These are phyloP conservation scores for Dysphania ambrosioides DNA, from an alignment of 148 eudicot species.

Conservation along the genomic window DNA sequence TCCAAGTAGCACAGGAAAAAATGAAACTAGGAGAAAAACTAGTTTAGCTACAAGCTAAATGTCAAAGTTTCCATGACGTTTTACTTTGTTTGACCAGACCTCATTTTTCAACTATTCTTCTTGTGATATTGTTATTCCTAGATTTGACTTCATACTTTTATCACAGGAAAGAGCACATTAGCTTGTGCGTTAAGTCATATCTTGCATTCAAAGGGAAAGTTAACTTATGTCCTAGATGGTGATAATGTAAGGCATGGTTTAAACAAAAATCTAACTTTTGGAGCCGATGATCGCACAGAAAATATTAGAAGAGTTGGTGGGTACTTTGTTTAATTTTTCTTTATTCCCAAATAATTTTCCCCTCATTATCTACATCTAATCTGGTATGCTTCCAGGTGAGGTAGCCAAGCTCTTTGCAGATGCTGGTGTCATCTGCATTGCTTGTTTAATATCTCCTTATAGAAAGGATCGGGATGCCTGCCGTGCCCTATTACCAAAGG, in stretches of 20 bases:
- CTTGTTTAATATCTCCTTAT: slow-evolving; percentile 92
- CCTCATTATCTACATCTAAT: neutral
- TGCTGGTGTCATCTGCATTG: slow-evolving; percentile 95
- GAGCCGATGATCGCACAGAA: slow-evolving; percentile 84
- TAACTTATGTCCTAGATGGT: slow-evolving; percentile 87
- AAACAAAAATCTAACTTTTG: slow-evolving; percentile 68
- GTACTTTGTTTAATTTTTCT: slow-evolving; percentile 14
- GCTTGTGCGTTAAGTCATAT: slow-evolving; percentile 79
- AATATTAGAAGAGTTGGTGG: slow-evolving; percentile 86
- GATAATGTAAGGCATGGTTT: slow-evolving; percentile 95
- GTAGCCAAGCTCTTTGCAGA: slow-evolving; percentile 95
- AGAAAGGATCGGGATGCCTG: slow-evolving; percentile 84
- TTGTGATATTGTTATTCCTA: neutral
- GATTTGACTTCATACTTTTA: slow-evolving; percentile 8
- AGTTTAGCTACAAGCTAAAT: neutral
- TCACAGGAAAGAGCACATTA: slow-evolving; percentile 83
- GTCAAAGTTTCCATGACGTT: neutral
- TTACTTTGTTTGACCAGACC: neutral
- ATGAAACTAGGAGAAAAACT: neutral
- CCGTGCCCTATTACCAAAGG: slow-evolving; percentile 52
- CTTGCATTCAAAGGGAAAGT: slow-evolving; percentile 72
- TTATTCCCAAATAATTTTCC: neutral
- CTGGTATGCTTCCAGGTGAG: slow-evolving; percentile 51
- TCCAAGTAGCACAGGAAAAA: neutral
- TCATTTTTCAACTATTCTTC: neutral